Evolutionary conservation across 2,329 filamentous ascomycete species (phyloP), one percentile per base, ranked within the genome.

Genomic region (Ophiocordyceps camponoti-floridani): DNA sequence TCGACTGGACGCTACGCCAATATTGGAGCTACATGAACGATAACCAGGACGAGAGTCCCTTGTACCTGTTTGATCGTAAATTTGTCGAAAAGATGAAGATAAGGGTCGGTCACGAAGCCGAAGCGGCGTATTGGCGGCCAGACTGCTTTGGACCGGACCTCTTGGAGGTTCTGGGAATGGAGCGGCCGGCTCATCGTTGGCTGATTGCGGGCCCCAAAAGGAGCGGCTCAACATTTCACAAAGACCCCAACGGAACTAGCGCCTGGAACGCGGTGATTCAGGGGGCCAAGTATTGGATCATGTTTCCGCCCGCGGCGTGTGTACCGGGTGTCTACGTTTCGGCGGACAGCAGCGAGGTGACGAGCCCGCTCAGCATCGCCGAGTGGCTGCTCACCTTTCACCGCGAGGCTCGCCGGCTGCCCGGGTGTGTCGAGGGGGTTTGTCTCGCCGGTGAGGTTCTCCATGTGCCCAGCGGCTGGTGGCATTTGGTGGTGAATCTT

Each of bases 251-350:
- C 52, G 79, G 63, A 16, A 81, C 77, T 16, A 82, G 79, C 53
- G 89, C 91, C 0, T 96, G 89, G 91, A 96, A 96, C 58, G 89
- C 88, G 1, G 85, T 95, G 13, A 68, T 96, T 27, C 77, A 82
- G 47, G 91, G 89, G 5, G 77, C 81, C 31, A 96, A 96, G 58
- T 96, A 96, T 68, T 96, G 91, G 89, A 89, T 96, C 60, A 93
- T 96, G 86, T 96, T 96, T 56, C 87, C 86, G 0, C 82, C 84
- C 0, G 77, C 77, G 0, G 74, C 78, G 0, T 70, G 79, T 4
- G 87, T 91, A 7, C 89, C 89, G 0, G 89, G 89, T 4, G 88
- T 96, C 35, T 94, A 82, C 53, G 84, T 95, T 40, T 93, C 84
- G 4, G 72, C 79, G 37, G 91, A 96, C 57, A 82, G 85, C 57